Evolutionary conservation across 2,329 filamentous ascomycete genomes (phyloP), one percentile per base, ranked within the genome.

Genomic region (Trichocomaceae sp.): DNA sequence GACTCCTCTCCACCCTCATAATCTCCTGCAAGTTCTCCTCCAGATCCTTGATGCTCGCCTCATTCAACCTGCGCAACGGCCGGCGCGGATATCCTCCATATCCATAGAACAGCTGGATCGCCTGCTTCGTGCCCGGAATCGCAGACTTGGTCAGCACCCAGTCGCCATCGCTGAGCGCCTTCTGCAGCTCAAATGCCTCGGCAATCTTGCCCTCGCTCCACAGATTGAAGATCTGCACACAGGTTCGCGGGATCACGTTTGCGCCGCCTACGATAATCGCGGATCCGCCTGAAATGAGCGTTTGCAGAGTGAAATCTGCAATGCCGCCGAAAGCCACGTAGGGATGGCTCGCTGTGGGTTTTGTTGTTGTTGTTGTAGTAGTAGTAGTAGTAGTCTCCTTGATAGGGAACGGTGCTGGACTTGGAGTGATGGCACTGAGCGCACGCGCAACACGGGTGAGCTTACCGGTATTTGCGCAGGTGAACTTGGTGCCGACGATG

Each of bases 291-390:
- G 85, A 88, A 53, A 85, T 81, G 10, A 91, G 80, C 1, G 89
- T 93, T 75, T 95, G 90, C 42, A 89, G 78, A 3, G 87, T 88
- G 72, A 95, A 95, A 73, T 95, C 90, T 63, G 88, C 90, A 72
- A 95, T 88, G 62, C 90, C 90, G 47, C 89, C 89, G 65, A 95
- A 92, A 20, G 89, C 88, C 81, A 95, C 88, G 76, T 92, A 95
- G 7, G 65, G 69, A 58, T 70, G 70, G 57, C 67, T 70, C 1
- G 62, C 62, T 61, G 66, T 29, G 26, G 26, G 26, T 29, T 29
- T 29, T 6, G 8, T 6, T 29, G 26, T 68, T 51, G 41, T 56
- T 26, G 66, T 64, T 13, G 63, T 62, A 12, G 59, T 60, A 55
- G 42, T 63, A 58, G 63, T 62, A 12, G 59, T 60, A 55, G 42